Percentiles rank a stretch among this genome's conserved stretches.
These are phyloP conservation scores for Xylariomycetidae sp. DNA, from an alignment of 2,329 filamentous ascomycete species.

Conservation along the genomic window DNA sequence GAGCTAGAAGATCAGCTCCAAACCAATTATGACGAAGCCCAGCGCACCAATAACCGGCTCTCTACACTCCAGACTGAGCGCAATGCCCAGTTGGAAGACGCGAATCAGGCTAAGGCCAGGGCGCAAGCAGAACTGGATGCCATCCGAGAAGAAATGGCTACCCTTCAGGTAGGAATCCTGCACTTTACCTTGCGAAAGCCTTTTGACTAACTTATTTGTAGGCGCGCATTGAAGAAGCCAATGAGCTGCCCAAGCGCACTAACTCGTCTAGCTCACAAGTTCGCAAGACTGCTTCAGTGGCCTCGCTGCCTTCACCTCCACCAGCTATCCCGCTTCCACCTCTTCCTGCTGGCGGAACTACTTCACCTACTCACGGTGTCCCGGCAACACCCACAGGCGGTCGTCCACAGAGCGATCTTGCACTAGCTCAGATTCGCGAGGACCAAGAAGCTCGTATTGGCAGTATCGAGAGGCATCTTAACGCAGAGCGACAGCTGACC, in stretches of 20 bases:
- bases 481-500: slow-evolving; percentile 93
- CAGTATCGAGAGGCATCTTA: slow-evolving; percentile 93
- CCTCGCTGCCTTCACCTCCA: slow-evolving; percentile 85
- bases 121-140: slow-evolving; percentile 66
- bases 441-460: slow-evolving; percentile 94
- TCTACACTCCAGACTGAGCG: slow-evolving; percentile 76
- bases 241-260: slow-evolving; percentile 46
- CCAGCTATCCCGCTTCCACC: slow-evolving; percentile 95
- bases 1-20: slow-evolving; percentile 96
- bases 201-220: slow-evolving; percentile 24
- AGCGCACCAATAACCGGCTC: slow-evolving; percentile 77
- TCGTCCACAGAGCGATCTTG: slow-evolving; percentile 74
- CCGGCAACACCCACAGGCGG: slow-evolving; percentile 51
- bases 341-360: slow-evolving; percentile 59
- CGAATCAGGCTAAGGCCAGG: slow-evolving; percentile 57
- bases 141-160: slow-evolving; percentile 64
- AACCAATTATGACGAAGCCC: slow-evolving; percentile 90
- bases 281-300: slow-evolving; percentile 78
- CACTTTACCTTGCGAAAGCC: neutral
- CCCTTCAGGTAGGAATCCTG: slow-evolving; percentile 68
- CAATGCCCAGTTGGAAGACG: slow-evolving; percentile 72
- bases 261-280: slow-evolving; percentile 63
- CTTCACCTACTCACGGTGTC: slow-evolving; percentile 42
- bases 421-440: slow-evolving; percentile 75
- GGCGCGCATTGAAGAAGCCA: slow-evolving; percentile 26